These are phyloP conservation scores for Baorangia bicolor DNA, from an alignment of 768 basidiomycete genomes.

Conservation along the genomic window DNA sequence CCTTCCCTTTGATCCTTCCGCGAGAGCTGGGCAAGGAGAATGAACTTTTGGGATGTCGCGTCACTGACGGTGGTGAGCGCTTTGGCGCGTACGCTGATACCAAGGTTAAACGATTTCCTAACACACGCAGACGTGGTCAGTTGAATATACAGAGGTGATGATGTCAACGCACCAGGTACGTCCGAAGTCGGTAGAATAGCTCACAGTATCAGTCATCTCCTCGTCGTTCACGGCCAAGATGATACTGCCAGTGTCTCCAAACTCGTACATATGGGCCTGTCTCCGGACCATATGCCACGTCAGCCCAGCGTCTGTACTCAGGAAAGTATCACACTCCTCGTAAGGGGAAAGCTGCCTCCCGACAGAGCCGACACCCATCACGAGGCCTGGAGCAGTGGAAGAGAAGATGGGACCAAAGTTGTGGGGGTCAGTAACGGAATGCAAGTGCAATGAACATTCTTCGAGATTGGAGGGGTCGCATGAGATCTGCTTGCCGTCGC, in stretches of 20 bases:
- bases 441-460: conserved; percentile 82
- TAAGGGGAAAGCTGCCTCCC: conserved; percentile 69
- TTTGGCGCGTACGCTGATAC: conserved; percentile 65
- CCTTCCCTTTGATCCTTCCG: conserved; percentile 54
- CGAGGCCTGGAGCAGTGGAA: conserved; percentile 89
- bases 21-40: conserved; percentile 78
- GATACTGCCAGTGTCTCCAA: conserved; percentile 87
- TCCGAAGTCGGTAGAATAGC: conserved; percentile 83
- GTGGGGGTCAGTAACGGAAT: conserved; percentile 90
- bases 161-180: conserved; percentile 66
- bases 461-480: conserved; percentile 61
- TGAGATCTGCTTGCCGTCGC: conserved; percentile 54
- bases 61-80: conserved; percentile 90
- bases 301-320: conserved; percentile 86
- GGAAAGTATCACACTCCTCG: conserved; percentile 88
- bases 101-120: conserved; percentile 74
- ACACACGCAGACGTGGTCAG: background rate
- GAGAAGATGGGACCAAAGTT: conserved; percentile 95
- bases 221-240: conserved; percentile 86
- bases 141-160: background rate
- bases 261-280: conserved; percentile 92
- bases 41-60: conserved; percentile 94
- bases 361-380: conserved; percentile 95
- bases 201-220: conserved; percentile 60
- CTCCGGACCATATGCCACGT: conserved; percentile 76